Base-by-base conservation (phyloP, 2,329 filamentous ascomycete species). In the Seiridium unicorne region DNA sequence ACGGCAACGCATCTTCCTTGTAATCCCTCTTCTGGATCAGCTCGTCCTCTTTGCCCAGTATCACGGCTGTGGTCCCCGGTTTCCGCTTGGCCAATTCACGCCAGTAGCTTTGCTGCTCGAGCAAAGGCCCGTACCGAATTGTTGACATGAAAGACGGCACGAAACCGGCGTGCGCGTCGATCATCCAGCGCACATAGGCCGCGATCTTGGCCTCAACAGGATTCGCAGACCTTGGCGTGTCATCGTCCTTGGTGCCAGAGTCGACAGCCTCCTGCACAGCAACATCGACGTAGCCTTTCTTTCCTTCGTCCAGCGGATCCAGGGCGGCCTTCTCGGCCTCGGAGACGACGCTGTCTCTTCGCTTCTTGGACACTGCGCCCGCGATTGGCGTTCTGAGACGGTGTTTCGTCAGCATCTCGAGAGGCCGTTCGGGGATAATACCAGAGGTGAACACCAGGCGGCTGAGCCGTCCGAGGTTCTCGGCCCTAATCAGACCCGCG, bases 401-500 rank as follows among this genome's bases (percentile, higher is more conserved):
- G 31, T 69, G 71, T 53, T 79, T 74, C 2, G 83, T 83, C 60
- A 84, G 68, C 53, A 74, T 72, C 36, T 79, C 75, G 7, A 86
- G 73, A 10, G 87, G 66, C 3, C 77, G 73, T 63, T 83, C 81
- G 2, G 85, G 85, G 11, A 88, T 70, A 49, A 84, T 65, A 13
- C 82, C 83, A 5, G 80, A 80, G n/a, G 74, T 77, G 72, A 86
- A 88, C 56, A 87, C 67, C 58, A 85, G 69, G 46, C 80, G 78
- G 36, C 78, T 79, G 8, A 77, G 63, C 44, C 74, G 72, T 31
- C 82, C 83, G 62, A 87, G 84, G 65, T 80, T 81, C 60, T 79
- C 74, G 0, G 79, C 73, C 47, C 84, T 77, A 64, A 97, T 85
- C 49, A 97, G 79, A 0, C 93, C 93, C 0, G 88, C 82, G 0